A percentile compares a stretch with the other conserved stretches of the same genome.
Conservation (phyloP, 176 grass and related monocot genomes). For the Tuctoria greenei region DNA sequence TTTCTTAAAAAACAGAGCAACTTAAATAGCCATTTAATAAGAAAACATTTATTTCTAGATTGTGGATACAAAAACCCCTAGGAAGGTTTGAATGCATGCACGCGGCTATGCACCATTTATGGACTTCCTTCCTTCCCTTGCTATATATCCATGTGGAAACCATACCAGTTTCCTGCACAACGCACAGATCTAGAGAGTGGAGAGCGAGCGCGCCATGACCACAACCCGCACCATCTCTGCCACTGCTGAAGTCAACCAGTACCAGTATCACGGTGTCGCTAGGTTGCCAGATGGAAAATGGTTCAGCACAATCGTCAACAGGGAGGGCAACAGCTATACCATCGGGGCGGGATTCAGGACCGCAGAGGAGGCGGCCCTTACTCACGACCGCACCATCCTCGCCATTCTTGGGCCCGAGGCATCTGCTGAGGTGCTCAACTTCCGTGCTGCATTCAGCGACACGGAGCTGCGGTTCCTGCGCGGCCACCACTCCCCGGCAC, state of each 20-base stretch:
- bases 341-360: not conserved
- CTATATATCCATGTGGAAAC: too few species aligned
- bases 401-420: not conserved
- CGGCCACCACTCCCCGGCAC: not conserved
- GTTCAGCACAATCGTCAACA: not conserved
- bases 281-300: not conserved
- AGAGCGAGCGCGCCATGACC: not conserved
- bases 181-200: too few species aligned
- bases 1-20: too few species aligned
- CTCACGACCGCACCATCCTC: conserved; percentile 29
- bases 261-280: not conserved
- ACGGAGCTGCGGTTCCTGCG: conserved; percentile 20
- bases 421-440: not conserved
- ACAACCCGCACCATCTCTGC: not conserved
- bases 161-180: too few species aligned
- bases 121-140: too few species aligned
- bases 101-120: too few species aligned
- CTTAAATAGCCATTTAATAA: too few species aligned
- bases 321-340: not conserved
- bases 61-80: too few species aligned
- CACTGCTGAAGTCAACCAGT: not conserved
- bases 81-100: too few species aligned
- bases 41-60: too few species aligned
- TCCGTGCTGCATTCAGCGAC: conserved; percentile 20
- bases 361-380: not conserved